phyloP scores from a whole-genome alignment of 345 rosid genomes.

The Eucalyptus marginata region DNA sequence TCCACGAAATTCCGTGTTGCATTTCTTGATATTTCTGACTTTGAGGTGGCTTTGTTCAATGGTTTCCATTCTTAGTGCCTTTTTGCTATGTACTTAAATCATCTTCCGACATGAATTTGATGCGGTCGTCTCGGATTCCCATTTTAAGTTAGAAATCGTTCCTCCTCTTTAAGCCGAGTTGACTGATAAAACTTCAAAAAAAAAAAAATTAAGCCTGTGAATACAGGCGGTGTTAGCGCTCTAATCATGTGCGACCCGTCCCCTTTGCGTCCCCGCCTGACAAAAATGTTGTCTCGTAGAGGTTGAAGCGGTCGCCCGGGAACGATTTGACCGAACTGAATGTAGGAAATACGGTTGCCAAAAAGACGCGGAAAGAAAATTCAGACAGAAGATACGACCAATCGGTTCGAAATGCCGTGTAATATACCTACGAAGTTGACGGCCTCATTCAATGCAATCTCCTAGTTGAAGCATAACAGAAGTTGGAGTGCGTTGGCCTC shows the following conservation, averaged over 20 bases:
- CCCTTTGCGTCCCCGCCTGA: background rate
- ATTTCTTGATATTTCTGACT: background rate
- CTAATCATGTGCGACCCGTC: background rate
- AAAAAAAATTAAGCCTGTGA: background rate
- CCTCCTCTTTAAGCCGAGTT: background rate
- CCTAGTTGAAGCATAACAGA: background rate
- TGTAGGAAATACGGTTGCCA: background rate
- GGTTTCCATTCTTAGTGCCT: background rate
- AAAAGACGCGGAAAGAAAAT: background rate
- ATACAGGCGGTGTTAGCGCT: background rate
- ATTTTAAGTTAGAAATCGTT: background rate
- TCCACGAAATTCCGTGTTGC: background rate
- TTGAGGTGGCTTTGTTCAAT: background rate
- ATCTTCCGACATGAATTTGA: background rate
- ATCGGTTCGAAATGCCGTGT: background rate
- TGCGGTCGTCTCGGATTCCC: background rate
- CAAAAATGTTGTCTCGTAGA: background rate
- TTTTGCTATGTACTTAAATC: background rate
- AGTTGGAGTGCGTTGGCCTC: background rate
- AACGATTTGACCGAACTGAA: background rate
- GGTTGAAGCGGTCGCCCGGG: background rate
- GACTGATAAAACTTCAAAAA: background rate
- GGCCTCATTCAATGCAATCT: background rate
- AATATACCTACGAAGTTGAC: background rate
- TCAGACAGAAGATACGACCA: background rate